phyloP scores from a whole-genome alignment of 768 basidiomycete genomes.

The Chalciporus chontae region DNA sequence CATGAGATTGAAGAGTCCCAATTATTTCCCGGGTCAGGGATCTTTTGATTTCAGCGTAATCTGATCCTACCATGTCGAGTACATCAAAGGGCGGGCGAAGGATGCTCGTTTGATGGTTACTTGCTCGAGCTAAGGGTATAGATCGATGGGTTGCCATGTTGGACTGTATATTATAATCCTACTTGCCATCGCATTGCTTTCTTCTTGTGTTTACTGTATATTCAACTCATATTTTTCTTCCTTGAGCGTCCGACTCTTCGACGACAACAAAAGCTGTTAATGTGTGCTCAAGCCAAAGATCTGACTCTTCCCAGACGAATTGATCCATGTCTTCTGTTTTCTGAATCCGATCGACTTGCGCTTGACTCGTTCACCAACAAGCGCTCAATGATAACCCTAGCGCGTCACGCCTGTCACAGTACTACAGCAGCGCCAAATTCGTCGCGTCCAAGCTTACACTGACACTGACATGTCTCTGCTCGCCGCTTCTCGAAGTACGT shows the following conservation, averaged over 20 bases:
- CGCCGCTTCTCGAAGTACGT: slow-evolving; percentile 10
- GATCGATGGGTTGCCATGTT: slow-evolving; percentile 10
- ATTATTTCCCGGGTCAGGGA: slow-evolving; percentile 42
- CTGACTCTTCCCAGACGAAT: too few relatives aligned
- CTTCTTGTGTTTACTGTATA: slow-evolving; percentile 24
- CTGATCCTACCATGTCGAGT: neutral
- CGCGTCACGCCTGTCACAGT: too few relatives aligned
- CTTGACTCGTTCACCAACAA: too few relatives aligned
- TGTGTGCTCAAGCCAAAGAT: too few relatives aligned
- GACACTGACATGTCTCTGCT: slow-evolving; percentile 19
- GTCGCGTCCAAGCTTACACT: neutral
- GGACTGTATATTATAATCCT: slow-evolving; percentile 10
- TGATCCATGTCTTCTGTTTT: too few relatives aligned
- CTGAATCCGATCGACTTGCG: too few relatives aligned
- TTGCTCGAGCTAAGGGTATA: slow-evolving; percentile 9
- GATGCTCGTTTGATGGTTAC: neutral
- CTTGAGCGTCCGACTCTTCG: too few relatives aligned
- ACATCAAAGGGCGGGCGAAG: neutral
- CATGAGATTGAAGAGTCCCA: slow-evolving; percentile 33
- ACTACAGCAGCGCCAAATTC: too few relatives aligned
- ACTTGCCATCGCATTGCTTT: slow-evolving; percentile 3
- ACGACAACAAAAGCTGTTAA: too few relatives aligned
- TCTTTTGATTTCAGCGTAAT: slow-evolving; percentile 30
- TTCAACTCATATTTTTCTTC: neutral
- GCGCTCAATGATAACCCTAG: too few relatives aligned